Percentiles rank a stretch among this genome's conserved stretches.
phyloP scores from a whole-genome alignment of 2,329 filamentous ascomycete species.

The Aspergillus sp. region DNA sequence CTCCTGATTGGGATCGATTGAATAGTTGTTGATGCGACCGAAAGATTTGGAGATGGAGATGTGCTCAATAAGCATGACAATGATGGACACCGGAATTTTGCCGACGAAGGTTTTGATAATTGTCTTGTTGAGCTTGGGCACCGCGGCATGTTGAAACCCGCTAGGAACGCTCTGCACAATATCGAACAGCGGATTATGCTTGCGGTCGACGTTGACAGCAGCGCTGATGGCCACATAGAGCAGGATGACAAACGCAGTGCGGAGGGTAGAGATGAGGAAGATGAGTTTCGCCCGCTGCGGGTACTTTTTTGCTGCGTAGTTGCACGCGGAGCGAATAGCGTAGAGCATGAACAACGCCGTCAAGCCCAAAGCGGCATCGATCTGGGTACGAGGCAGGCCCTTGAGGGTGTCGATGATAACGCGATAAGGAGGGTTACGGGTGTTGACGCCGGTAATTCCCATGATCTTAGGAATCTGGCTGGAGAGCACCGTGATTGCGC shows the following conservation, averaged over 20 bases:
- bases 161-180: conserved; percentile 67
- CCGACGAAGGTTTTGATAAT: conserved; percentile 59
- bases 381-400: conserved; percentile 51
- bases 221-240: conserved; percentile 82
- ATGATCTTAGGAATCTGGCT: conserved; percentile 73
- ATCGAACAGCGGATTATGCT: conserved; percentile 55
- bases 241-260: conserved; percentile 79
- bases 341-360: conserved; percentile 69
- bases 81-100: conserved; percentile 71
- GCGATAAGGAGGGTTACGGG: conserved; percentile 62
- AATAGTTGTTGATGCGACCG: conserved; percentile 85
- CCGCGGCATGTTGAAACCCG: conserved; percentile 68
- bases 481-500: conserved; percentile 71
- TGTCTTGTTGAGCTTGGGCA: conserved; percentile 54
- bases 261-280: conserved; percentile 82
- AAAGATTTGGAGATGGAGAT: conserved; percentile 94
- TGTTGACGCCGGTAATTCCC: conserved; percentile 61
- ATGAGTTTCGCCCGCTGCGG: conserved; percentile 60
- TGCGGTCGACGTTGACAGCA: conserved; percentile 62
- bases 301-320: conserved; percentile 53
- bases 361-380: conserved; percentile 75
- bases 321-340: conserved; percentile 56
- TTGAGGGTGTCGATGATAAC: conserved; percentile 74
- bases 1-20: conserved; percentile 86
- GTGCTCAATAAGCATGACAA: conserved; percentile 85